Conservation (phyloP, 1,139 yeast genomes). For the Pichia sp. region DNA sequence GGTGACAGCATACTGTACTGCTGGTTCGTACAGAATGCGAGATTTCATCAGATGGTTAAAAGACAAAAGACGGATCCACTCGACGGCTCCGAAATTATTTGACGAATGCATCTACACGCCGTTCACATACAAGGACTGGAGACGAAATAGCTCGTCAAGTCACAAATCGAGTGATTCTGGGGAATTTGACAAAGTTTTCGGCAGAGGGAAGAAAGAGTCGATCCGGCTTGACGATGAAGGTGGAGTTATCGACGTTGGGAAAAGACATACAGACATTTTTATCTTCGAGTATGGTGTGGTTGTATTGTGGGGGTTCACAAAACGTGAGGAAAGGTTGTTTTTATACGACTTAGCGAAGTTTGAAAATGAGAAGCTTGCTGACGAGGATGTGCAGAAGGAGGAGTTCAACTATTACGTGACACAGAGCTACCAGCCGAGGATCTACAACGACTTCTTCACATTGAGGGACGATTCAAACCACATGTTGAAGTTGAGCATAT, state of each 20-base stretch:
- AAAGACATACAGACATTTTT: slow-evolving; percentile 71
- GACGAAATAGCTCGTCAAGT: slow-evolving; percentile 30
- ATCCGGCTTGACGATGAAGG: slow-evolving; percentile 88
- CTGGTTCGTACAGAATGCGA: slow-evolving; percentile 86
- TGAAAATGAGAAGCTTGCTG: slow-evolving; percentile 85
- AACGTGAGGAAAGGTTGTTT: slow-evolving; percentile 78
- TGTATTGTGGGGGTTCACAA: slow-evolving; percentile 91
- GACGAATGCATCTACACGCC: slow-evolving; percentile 95
- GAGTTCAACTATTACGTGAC: slow-evolving; percentile 94
- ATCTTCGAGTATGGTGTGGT: slow-evolving; percentile 93
- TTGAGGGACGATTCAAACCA: slow-evolving; percentile 86
- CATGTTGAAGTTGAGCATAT: slow-evolving; percentile 82
- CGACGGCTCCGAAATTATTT: slow-evolving; percentile 79
- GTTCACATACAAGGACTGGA: slow-evolving; percentile 77
- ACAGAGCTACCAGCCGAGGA: slow-evolving; percentile 88
- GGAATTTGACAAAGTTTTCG: neutral
- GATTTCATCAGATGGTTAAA: slow-evolving; percentile 82
- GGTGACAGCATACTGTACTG: slow-evolving; percentile 94
- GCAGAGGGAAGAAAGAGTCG: slow-evolving; percentile 33
- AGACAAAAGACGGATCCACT: slow-evolving; percentile 68
- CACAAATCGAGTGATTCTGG: neutral
- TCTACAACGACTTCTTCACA: slow-evolving; percentile 91
- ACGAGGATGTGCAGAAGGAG: slow-evolving; percentile 88
- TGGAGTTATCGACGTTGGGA: slow-evolving; percentile 83
- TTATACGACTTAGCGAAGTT: slow-evolving; percentile 78